Evolutionary conservation across 2,329 filamentous ascomycete genomes (phyloP), one percentile per base, ranked within the genome.

Genomic region (Colletotrichum salicis): DNA sequence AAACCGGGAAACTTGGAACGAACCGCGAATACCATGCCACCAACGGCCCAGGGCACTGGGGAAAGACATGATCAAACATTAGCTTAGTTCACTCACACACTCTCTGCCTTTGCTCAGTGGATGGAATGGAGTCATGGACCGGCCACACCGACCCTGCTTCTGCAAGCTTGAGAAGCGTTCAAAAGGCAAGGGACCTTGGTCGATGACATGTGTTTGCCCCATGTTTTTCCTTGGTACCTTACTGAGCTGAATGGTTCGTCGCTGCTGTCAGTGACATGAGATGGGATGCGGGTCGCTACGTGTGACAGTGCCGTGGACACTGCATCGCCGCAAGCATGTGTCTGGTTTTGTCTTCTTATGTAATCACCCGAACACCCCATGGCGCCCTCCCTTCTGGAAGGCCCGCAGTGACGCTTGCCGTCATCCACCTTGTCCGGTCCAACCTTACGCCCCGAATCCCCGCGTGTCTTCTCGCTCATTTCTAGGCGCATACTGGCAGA

Each of bases 161-260:
- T 48, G 41, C 41, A 11, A 48, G 41, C 41, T 22, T 22, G 41
- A 11, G 41, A 68, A 62, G 57, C 56, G 52, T 57, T 54, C 33
- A 57, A 19, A 51, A 24, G 64, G 22, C 45, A 64, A 60, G 69
- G 54, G n/a, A 29, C 55, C 66, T 48, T 48, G 69, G 58, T 55
- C 45, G 58, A 70, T 69, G 70, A 71, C 70, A 71, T 71, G 65
- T 64, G 70, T 69, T 64, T 71, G 60, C 69, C 59, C 70, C 58
- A 60, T n/a, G 37, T 27, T 45, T 48, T 41, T 48, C 4, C 27
- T 29, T 29, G 27, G 27, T 29, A 29, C 37, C 37, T 15, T 19
- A 19, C 13, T 41, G 15, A 41, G 37, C 37, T 41, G 15, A 41
- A 19, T 41, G 37, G 37, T 41, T 4, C 35, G 35, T 41, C 15